Base-by-base conservation (phyloP, 129 eudicot species). In the Scalesia atractyloides region DNA sequence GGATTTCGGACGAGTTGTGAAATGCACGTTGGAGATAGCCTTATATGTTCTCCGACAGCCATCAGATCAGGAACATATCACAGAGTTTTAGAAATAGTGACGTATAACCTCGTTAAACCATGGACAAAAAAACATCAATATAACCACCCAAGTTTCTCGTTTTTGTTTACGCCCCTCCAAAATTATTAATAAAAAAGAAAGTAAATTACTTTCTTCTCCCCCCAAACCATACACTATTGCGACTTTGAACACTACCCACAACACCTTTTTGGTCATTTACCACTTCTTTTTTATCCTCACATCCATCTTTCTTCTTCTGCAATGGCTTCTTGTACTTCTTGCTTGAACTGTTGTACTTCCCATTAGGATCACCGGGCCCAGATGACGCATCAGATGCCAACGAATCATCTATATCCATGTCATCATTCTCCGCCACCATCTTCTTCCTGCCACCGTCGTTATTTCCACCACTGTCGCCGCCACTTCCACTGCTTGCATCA, bases 361-460 rank as follows among this genome's bases (percentile, higher is more conserved):
- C 52, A 19, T 67, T 24, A 5, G 22, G 34, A 34, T 51, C 54
- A 60, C 84, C 73, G 8, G 83, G 86, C n/a, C 87, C 84, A 12
- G 91, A 88, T 56, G 96, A 88, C 22, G 96, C 96, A 86, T 88
- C 96, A 59, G 96, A 88, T 4, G 88, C 89, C 96, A 88, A 85
- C 3, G 96, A 88, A 69, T 86, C 96, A 76, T 86, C 89, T 37
- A 83, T 85, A 9, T 77, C 52, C 36, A 74, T 58, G 2, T 71
- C 76, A 34, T 68, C 83, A 50, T 33, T 59, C 10, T 41, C 60
- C 16, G 4, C 72, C 44, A 24, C 66, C 53, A 11, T 17, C 61
- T 33, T 62, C 59, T 26, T 53, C 76, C 20, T 15, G 43, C 20
- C 56, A 30, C 80, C n/a, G n/a, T n/a, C n/a, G n/a, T n/a, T n/a